A percentile compares a stretch with the other conserved stretches of the same genome.
Conservation (phyloP, 2,329 filamentous ascomycete genomes). For the Aspergillus unguis region DNA sequence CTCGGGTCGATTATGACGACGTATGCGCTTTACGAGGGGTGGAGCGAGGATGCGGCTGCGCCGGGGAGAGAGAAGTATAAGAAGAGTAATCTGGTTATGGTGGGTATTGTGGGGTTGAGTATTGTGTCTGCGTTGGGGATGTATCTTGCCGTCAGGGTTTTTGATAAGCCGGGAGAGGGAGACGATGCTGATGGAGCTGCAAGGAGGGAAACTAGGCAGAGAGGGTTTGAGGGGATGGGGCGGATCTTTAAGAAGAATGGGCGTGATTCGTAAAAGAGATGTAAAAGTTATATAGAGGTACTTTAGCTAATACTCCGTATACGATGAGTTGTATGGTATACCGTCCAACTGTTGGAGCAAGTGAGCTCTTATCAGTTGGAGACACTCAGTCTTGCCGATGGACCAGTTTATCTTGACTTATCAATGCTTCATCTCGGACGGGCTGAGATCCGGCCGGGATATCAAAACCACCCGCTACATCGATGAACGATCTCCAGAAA, state of each 20-base stretch:
- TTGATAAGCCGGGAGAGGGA: constrained; percentile 27
- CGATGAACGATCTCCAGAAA: no score
- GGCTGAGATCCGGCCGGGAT: no score
- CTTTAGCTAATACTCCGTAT: no score
- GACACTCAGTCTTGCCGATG: no score
- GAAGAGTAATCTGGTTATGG: constrained; percentile 82
- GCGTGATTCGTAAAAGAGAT: not conserved
- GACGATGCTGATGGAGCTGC: constrained; percentile 31
- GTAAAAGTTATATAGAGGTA: no score
- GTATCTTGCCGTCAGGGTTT: constrained; percentile 58
- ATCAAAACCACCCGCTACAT: no score
- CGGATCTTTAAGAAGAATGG: not conserved
- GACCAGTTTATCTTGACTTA: no score
- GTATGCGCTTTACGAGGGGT: constrained; percentile 84
- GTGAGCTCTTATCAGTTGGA: no score
- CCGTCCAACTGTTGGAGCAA: no score
- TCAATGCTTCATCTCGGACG: no score
- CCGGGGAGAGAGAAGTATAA: constrained; percentile 67
- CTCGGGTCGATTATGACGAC: constrained; percentile 82
- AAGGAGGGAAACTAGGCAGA: constrained; percentile 33
- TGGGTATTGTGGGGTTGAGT: constrained; percentile 76
- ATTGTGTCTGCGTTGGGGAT: constrained; percentile 66
- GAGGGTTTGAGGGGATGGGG: constrained; percentile 36
- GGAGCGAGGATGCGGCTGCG: constrained; percentile 69
- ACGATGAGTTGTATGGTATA: no score